Evolutionary conservation across 2,329 filamentous ascomycete species (phyloP), one percentile per base, ranked within the genome.

Genomic region (Calonectria pseudoreteaudii): DNA sequence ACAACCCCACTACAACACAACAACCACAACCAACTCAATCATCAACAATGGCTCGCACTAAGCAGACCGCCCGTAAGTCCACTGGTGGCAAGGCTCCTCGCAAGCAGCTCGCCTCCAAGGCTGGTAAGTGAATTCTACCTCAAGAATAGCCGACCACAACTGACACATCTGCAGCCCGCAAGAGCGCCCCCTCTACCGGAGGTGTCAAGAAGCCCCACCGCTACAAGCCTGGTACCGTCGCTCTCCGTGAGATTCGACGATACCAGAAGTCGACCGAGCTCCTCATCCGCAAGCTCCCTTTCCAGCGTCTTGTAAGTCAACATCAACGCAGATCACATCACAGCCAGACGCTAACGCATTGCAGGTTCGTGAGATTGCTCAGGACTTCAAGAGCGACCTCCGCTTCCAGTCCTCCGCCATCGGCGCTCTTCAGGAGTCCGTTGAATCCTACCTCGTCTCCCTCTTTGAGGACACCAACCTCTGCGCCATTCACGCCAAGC

Each of bases 81-180:
- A 94, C 92, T 83, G 92, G 92, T 92, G 92, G 92, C 90, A 94
- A 94, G 90, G 92, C 92, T 81, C 92, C 92, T 77, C 91, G 92
- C 88, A 99, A 99, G 95, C 96, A 98, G 93, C 95, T 98, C 85
- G 96, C 96, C 83, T 98, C 96, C 91, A 98, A 98, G 94, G 97
- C 96, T 81, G 96, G 81, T 82, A 78, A 81, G 81, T 81, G 7
- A 44, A 44, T 6, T 20, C 41, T 16, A 18, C 16, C 1, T 26
- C 11, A 53, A 50, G 66, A 66, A 8, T 31, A 4, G 30, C 31
- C 10, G 9, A 34, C 10, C 31, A 34, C 31, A 2, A 50, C 73
- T 79, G 20, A 80, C 78, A 20, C 7, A 47, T 6, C 26, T 26
- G 38, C 64, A 82, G 83, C 97, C 84, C 96, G 97, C 90, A 99